Evolutionary conservation across 2,329 filamentous ascomycete genomes (phyloP), one percentile per base, ranked within the genome.

Genomic region (Colletotrichum chlorophyti): DNA sequence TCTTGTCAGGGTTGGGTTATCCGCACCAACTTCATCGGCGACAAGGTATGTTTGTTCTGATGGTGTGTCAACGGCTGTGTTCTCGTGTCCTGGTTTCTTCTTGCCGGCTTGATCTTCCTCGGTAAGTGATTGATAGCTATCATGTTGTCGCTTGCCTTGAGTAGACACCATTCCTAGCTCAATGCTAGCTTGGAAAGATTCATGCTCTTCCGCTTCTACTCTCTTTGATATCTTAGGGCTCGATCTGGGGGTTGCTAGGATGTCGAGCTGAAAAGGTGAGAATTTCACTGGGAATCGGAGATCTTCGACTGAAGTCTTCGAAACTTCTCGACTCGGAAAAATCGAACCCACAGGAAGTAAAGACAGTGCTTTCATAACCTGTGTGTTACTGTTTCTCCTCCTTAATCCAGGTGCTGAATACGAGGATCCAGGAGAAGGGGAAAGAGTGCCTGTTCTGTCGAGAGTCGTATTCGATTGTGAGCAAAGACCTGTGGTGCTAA

Each of bases 281-380:
- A 23, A 61, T n/a, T 29, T 53, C 15, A 21, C 60, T 53, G 11
- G 63, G 50, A 32, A 17, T 32, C 15, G 14, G 43, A 38, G 32
- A 38, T 53, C 51, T 11, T 62, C 58, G 7, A 11, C 31, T 6
- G 29, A 40, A 14, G 41, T 7, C 10, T 53, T 40, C 6, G 35
- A 35, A 6, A 14, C 19, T 4, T 32, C n/a, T 35, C 21, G 46
- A 5, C 21, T 23, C 15, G 9, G 23, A n/a, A 6, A 9, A 1
- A 10, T 8, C 10, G 57, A 57, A 29, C 72, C 69, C 5, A 66
- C 67, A 4, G 80, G 80, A 7, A 83, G 63, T 12, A 77, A 71
- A 12, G 81, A 81, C 37, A 83, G 63, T 19, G 77, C 75, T 65
- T 84, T 83, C 79, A 83, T 83, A 12, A 83, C 68, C 35, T 76